Percentiles rank a stretch among this genome's conserved stretches.
Evolutionary conservation across 1,139 yeast species (phyloP).

Genomic region (Meyerozyma athensensis): DNA sequence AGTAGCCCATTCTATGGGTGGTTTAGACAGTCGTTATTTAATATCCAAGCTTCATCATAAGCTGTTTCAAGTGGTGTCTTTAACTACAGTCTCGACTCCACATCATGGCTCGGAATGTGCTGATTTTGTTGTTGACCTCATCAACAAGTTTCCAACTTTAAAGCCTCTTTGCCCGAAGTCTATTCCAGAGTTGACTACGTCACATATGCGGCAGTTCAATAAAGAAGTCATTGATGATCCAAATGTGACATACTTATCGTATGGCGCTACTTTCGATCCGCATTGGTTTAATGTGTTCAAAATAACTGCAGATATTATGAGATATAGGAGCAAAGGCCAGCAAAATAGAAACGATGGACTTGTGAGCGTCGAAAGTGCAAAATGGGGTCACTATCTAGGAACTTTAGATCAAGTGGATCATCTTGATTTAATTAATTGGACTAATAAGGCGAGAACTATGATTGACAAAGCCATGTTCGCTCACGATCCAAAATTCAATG

Average conservation of each 20-base stretch:
- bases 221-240: slow-evolving; percentile 49
- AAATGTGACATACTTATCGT: slow-evolving; percentile 68
- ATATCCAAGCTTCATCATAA: slow-evolving; percentile 47
- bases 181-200: slow-evolving; percentile 58
- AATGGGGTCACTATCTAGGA: slow-evolving; percentile 80
- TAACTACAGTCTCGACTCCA: slow-evolving; percentile 85
- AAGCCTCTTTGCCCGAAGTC: slow-evolving; percentile 36
- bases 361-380: slow-evolving; percentile 72
- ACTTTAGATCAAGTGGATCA: slow-evolving; percentile 79
- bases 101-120: slow-evolving; percentile 87
- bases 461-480: slow-evolving; percentile 32
- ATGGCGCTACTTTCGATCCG: slow-evolving; percentile 73
- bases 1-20: slow-evolving; percentile 95
- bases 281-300: slow-evolving; percentile 57
- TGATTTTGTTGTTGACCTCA: slow-evolving; percentile 49
- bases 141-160: slow-evolving; percentile 13
- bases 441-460: slow-evolving; percentile 44
- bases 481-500: slow-evolving; percentile 50
- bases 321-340: slow-evolving; percentile 31
- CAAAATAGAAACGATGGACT: slow-evolving; percentile 69
- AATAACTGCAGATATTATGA: slow-evolving; percentile 58
- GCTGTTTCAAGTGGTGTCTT: slow-evolving; percentile 56
- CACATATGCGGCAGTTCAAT: slow-evolving; percentile 52
- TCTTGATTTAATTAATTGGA: slow-evolving; percentile 80
- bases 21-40: slow-evolving; percentile 75